Evolutionary conservation across 1,284 basidiomycete species (phyloP).

Genomic region (Trichosporon coremiiforme): DNA sequence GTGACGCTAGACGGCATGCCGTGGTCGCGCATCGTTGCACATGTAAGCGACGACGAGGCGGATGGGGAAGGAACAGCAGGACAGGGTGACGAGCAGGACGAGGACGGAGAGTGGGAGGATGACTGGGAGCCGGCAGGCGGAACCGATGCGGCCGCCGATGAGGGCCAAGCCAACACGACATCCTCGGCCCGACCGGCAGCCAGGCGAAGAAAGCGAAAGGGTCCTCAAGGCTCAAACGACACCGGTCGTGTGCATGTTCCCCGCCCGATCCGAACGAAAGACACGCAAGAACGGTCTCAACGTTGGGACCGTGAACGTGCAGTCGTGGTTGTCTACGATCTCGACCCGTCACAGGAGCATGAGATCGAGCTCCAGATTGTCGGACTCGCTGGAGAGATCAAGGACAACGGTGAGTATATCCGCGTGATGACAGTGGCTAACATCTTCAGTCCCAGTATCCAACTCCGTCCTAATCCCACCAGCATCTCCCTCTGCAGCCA

Average conservation of each 20-base stretch:
- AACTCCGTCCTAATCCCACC: constrained; percentile 50
- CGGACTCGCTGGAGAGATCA: constrained; percentile 43
- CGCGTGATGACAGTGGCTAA: constrained; percentile 6
- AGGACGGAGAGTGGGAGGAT: constrained; percentile 34
- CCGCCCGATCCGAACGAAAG: constrained; percentile 8
- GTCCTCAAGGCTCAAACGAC: constrained; percentile 21
- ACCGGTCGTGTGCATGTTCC: neutral
- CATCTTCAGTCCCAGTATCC: constrained; percentile 34
- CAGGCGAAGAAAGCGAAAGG: constrained; percentile 19
- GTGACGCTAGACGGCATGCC: constrained; percentile 55
- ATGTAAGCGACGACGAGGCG: constrained; percentile 50
- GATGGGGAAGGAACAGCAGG: neutral
- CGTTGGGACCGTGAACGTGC: constrained; percentile 49
- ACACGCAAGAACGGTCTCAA: neutral
- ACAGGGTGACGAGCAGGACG: constrained; percentile 24
- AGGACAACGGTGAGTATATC: constrained; percentile 36
- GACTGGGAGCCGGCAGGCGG: constrained; percentile 24
- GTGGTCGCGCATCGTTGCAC: constrained; percentile 55
- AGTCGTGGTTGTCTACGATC: constrained; percentile 54
- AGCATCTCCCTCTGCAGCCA: constrained; percentile 35
- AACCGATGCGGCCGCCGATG: constrained; percentile 20
- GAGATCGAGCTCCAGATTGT: constrained; percentile 56
- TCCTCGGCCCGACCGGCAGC: constrained; percentile 22
- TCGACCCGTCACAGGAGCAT: constrained; percentile 55
- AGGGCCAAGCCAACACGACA: constrained; percentile 28